A percentile compares a stretch with the other conserved stretches of the same genome.
These are phyloP conservation scores for Ogataea minuta DNA, from an alignment of 805 yeast species.

Conservation along the genomic window DNA sequence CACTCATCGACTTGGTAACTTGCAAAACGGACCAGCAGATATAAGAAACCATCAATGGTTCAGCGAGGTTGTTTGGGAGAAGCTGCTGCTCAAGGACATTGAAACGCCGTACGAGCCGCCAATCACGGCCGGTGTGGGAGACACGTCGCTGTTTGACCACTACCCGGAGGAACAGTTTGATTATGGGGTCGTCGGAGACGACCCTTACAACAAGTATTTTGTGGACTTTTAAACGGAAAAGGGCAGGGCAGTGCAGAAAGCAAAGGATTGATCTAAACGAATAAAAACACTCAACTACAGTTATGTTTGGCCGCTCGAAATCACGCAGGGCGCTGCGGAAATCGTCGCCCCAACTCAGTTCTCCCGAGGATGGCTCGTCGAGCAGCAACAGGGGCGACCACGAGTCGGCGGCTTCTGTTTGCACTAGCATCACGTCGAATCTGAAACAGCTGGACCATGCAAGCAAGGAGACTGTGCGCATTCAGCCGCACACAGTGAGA, in stretches of 20 bases:
- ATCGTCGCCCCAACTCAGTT: neutral
- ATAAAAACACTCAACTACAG: too few species aligned
- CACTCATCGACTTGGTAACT: constrained; percentile 54
- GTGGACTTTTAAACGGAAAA: constrained; percentile 25
- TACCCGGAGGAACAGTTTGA: constrained; percentile 81
- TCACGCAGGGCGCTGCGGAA: constrained; percentile 9
- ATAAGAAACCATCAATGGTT: constrained; percentile 60
- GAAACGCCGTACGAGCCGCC: constrained; percentile 68
- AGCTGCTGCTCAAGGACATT: constrained; percentile 52
- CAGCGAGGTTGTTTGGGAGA: constrained; percentile 61
- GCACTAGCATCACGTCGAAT: constrained; percentile 18
- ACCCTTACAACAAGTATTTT: constrained; percentile 34
- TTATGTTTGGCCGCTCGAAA: constrained; percentile 10
- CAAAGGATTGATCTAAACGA: neutral
- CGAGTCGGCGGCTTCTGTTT: constrained; percentile 13
- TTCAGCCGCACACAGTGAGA: neutral
- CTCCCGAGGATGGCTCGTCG: constrained; percentile 6
- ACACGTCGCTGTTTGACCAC: constrained; percentile 60
- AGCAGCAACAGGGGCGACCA: constrained; percentile 9
- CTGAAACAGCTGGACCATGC: constrained; percentile 17
- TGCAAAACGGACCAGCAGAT: constrained; percentile 57
- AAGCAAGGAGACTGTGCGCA: constrained; percentile 12
- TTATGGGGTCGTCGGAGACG: constrained; percentile 67
- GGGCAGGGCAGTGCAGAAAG: constrained; percentile 5
- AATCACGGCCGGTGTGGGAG: constrained; percentile 63